Conservation (phyloP, 2,329 filamentous ascomycete species). For the Paradendryphiella salina region DNA sequence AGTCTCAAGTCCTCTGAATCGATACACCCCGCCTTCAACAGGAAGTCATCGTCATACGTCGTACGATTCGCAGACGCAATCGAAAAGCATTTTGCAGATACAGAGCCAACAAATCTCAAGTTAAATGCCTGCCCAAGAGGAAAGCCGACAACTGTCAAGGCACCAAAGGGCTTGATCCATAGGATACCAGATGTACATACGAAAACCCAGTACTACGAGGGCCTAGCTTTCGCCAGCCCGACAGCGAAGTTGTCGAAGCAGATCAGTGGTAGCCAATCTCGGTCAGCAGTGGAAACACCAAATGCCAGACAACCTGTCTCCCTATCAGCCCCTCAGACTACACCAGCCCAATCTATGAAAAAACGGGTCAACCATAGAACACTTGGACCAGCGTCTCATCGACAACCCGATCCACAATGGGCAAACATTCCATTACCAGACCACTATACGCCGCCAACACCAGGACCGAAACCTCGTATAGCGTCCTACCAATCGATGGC, state of each 20-base stretch:
- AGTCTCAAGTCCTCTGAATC: constrained; percentile 26
- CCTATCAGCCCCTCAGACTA: constrained; percentile 9
- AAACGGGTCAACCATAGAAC: constrained; percentile 11
- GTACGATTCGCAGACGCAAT: constrained; percentile 29
- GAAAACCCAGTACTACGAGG: constrained; percentile 9
- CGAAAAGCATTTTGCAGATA: constrained; percentile 21
- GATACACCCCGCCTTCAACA: constrained; percentile 11
- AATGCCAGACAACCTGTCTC: constrained; percentile 4
- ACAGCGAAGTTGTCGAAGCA: constrained; percentile 9
- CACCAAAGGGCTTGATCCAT: constrained; percentile 7
- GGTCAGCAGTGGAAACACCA: constrained; percentile 12
- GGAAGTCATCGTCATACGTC: constrained; percentile 25
- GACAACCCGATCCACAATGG: constrained; percentile 20
- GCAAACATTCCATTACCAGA: constrained; percentile 21
- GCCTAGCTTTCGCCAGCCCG: constrained; percentile 7
- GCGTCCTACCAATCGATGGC: constrained; percentile 28
- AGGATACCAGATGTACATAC: constrained; percentile 11
- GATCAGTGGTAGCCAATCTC: constrained; percentile 5
- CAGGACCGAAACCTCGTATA: constrained; percentile 16
- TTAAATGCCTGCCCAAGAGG: constrained; percentile 6
- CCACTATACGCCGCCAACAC: constrained; percentile 19
- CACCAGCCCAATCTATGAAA: constrained; percentile 5
- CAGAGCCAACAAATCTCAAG: constrained; percentile 17
- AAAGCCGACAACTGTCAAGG: constrained; percentile 6
- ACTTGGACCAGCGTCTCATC: constrained; percentile 16